Percentiles rank a stretch among this genome's conserved stretches.
Evolutionary conservation across 164 flowering plant genomes (phyloP).

Genomic region (Litsea cubeba): DNA sequence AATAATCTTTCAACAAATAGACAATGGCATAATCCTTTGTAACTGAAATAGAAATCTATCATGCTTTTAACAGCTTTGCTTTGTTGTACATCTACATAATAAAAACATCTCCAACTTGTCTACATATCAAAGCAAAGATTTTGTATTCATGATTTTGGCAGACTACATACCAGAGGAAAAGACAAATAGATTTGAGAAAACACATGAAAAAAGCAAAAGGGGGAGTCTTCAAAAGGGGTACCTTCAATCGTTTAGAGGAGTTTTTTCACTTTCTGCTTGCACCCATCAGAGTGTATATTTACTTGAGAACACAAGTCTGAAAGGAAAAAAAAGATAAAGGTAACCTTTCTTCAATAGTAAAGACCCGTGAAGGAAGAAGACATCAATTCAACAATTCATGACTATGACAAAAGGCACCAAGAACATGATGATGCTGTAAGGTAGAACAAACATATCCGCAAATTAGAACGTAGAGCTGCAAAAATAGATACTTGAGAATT

Average conservation of each 20-base stretch:
- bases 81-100: background rate
- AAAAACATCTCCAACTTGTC: background rate
- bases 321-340: background rate
- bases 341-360: background rate
- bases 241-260: constrained; percentile 67
- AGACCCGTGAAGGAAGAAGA: constrained; percentile 1
- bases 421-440: no score
- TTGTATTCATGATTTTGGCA: background rate
- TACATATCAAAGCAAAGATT: background rate
- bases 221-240: constrained; percentile 11
- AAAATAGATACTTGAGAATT: no score
- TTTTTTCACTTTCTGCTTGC: constrained; percentile 67
- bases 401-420: no score
- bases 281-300: constrained; percentile 21
- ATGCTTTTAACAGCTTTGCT: background rate
- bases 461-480: no score
- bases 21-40: no score
- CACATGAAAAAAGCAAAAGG: background rate
- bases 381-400: background rate
- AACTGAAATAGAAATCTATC: background rate
- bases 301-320: constrained; percentile 39
- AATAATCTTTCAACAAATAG: background rate
- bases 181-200: background rate
- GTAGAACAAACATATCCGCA: no score
- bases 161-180: background rate